Evolutionary conservation across 306 rosid genomes (phyloP), one percentile per base, ranked within the genome.

Genomic region (Citrullus amarus): DNA sequence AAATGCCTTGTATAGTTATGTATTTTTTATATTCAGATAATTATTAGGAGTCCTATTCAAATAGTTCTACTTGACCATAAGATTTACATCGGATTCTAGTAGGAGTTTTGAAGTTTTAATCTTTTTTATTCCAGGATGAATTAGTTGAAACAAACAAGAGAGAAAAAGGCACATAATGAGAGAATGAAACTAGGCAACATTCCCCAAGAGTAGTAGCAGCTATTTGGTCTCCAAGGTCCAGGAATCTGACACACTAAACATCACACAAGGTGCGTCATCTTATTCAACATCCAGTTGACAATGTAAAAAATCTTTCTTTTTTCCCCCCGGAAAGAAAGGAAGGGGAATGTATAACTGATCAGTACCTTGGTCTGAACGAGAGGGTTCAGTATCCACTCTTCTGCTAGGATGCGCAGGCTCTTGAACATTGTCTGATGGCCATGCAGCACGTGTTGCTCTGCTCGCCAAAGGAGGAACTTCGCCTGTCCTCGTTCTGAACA

Each of bases 381-480:
- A 63, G 28, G 84, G 78, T 77, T 73, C 82, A 22, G 73, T 69
- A 20, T 48, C 72, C 57, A 56, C 89, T 63, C 77, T 22, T 8
- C 43, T 77, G 80, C n/a, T 80, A 34, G 59, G 53, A 17, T 48
- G 78, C 58, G 82, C 84, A 46, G 60, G 65, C 82, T 61, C 78
- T 83, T 75, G 88, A 58, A 75, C 88, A 78, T 75, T 71, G 70
- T 78, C 78, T 39, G 90, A 78, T 76, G 92, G 89, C 98, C 97
- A 95, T 68, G 97, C 97, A 77, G 97, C 96, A 86, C 74, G 88
- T 61, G 97, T 84, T 84, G 92, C 96, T 84, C 97, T 88, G 36
- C 89, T 85, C 48, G 93, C 87, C 79, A 95, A 80, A 68, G 96
- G 88, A 81, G 95, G 97, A 80, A 90, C 81, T n/a, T 58, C 88